Evolutionary conservation across 352 stramenopile genomes (phyloP).

Genomic region (Globisporangium cederbergense): DNA sequence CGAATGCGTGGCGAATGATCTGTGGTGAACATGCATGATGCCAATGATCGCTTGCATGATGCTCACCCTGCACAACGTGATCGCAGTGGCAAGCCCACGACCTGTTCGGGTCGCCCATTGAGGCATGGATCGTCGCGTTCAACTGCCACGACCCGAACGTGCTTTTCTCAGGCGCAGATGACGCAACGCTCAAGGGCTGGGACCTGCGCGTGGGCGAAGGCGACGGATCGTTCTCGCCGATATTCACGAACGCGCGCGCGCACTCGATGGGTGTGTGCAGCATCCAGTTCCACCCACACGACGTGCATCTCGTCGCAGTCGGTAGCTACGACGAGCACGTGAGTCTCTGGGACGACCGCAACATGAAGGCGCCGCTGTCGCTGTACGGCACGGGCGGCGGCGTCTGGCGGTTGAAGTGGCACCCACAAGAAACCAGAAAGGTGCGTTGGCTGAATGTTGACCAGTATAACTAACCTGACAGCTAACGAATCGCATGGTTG

Average conservation of each 20-base stretch:
- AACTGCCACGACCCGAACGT: conserved; percentile 74
- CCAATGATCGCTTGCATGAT: conserved; percentile 15
- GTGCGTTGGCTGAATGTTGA: conserved; percentile 21
- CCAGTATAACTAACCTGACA: neutral
- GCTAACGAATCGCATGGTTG: neutral
- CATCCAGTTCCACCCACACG: conserved; percentile 78
- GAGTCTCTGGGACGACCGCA: conserved; percentile 72
- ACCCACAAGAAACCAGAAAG: conserved; percentile 43
- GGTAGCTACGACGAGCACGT: conserved; percentile 85
- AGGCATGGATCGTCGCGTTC: conserved; percentile 83
- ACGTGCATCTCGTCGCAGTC: conserved; percentile 61
- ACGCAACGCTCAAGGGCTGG: conserved; percentile 77
- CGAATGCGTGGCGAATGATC: neutral
- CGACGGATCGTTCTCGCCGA: conserved; percentile 21
- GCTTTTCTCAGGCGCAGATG: conserved; percentile 78
- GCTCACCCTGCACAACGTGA: neutral
- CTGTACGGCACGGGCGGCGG: conserved; percentile 54
- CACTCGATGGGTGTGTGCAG: conserved; percentile 84
- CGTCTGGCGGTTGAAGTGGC: conserved; percentile 86
- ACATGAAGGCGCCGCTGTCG: conserved; percentile 49
- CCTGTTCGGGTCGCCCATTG: conserved; percentile 73
- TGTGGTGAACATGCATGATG: neutral
- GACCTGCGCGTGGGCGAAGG: conserved; percentile 41
- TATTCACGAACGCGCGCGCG: conserved; percentile 55
- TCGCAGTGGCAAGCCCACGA: conserved; percentile 69